Evolutionary conservation across 2,329 filamentous ascomycete genomes (phyloP).

Genomic region (Fonsecaea nubica): DNA sequence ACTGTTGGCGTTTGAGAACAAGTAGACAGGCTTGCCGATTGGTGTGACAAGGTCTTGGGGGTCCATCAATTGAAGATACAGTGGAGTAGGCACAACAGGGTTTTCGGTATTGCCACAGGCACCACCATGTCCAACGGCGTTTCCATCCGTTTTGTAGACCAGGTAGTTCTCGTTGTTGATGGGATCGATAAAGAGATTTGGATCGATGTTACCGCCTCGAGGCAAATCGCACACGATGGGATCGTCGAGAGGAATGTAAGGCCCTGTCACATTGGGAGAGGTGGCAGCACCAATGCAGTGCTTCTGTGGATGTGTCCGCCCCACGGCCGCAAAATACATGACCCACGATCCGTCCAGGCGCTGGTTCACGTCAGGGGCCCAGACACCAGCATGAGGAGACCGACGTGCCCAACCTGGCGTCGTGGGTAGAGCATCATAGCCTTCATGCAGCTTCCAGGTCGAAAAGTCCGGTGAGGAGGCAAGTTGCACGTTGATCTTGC

Average conservation of each 20-base stretch:
- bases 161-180: conserved; percentile 60
- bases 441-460: conserved; percentile 55
- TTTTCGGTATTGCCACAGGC: conserved; percentile 40
- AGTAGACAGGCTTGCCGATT: conserved; percentile 25
- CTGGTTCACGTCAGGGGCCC: conserved; percentile 65
- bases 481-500: conserved; percentile 59
- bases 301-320: conserved; percentile 45
- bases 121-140: conserved; percentile 54
- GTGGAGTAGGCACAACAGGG: conserved; percentile 46
- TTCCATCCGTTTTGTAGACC: conserved; percentile 69
- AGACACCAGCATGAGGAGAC: conserved; percentile 47
- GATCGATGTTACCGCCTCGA: conserved; percentile 65
- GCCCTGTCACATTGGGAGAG: conserved; percentile 54
- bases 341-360: conserved; percentile 57
- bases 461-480: conserved; percentile 57
- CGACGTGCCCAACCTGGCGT: conserved; percentile 59
- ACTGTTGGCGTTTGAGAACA: conserved; percentile 27
- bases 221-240: conserved; percentile 59
- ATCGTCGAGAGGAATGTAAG: conserved; percentile 54
- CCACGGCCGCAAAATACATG: conserved; percentile 63
- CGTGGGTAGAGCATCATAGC: conserved; percentile 59
- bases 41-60: conserved; percentile 25
- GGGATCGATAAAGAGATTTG: conserved; percentile 61
- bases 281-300: conserved; percentile 65
- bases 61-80: conserved; percentile 27